Evolutionary conservation across 2,329 filamentous ascomycete genomes (phyloP), one percentile per base, ranked within the genome.

Genomic region (Sphaerostilbella broomeana): DNA sequence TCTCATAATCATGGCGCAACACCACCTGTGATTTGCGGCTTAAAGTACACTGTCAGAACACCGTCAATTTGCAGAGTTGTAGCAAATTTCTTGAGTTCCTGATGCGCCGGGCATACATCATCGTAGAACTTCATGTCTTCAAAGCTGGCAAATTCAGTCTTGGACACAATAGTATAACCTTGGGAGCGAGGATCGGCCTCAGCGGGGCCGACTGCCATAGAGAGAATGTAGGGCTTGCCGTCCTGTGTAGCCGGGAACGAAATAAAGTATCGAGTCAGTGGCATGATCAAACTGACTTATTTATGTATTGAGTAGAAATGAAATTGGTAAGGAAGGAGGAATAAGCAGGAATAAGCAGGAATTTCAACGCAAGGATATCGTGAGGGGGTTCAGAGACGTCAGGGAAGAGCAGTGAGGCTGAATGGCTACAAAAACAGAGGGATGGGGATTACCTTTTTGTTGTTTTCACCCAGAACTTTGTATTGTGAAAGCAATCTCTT

Each of bases 91-190:
- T 68, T 70, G 43, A 72, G 59, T 17, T 46, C 55, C 41, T 52
- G 49, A 47, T 73, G 69, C 2, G 65, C 66, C n/a, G 51, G 43
- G 49, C 68, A 72, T 38, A 56, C 66, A 8, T 67, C 64, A 56
- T 86, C 81, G 57, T 84, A 86, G 62, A 74, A 86, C 49, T 75
- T 68, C 74, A 86, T 78, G 56, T 86, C 82, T 10, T 79, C 79
- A 39, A 77, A 52, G 43, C 63, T 79, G 31, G 72, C 70, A 54
- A 86, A 86, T 32, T 75, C 72, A 27, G 73, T 78, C 56, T 78
- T 73, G 34, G 73, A 74, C 12, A 76, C 69, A 38, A 86, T 52
- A 6, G 78, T 85, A 64, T 72, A 85, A 29, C 81, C 82, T 57
- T 81, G 73, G 48, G 68, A 70, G 20, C 80, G 75, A 13, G 72